Conservation (phyloP, 306 rosid species). For the Echinosophora koreensis region DNA sequence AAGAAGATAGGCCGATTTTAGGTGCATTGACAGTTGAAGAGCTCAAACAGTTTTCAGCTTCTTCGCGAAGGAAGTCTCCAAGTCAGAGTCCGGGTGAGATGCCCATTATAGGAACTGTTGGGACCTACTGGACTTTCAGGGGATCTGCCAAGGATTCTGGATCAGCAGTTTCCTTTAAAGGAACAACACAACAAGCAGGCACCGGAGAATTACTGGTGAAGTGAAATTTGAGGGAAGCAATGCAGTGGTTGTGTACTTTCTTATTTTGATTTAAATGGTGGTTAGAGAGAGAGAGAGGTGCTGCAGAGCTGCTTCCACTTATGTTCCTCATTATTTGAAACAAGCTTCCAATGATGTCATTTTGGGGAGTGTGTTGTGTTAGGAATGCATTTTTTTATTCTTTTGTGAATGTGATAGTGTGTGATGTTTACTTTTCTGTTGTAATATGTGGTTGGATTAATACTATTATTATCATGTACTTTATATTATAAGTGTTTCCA, state of each 20-base stretch:
- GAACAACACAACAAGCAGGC: slow-evolving; percentile 87
- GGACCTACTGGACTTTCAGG: slow-evolving; percentile 69
- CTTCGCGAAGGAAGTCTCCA: slow-evolving; percentile 81
- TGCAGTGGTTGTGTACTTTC: slow-evolving; percentile 44
- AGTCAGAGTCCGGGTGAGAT: slow-evolving; percentile 72
- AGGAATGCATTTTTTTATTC: slow-evolving; percentile 45
- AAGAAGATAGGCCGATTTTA: slow-evolving; percentile 86
- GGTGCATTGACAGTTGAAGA: slow-evolving; percentile 89
- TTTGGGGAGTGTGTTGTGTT: slow-evolving; percentile 42
- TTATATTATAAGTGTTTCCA: no score
- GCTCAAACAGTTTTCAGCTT: slow-evolving; percentile 70
- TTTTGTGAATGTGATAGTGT: slow-evolving; percentile 51
- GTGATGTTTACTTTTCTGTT: slow-evolving; percentile 44
- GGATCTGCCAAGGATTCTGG: slow-evolving; percentile 55
- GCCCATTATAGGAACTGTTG: slow-evolving; percentile 86
- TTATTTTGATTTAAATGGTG: slow-evolving; percentile 53
- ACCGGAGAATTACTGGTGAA: slow-evolving; percentile 74
- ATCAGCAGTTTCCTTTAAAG: slow-evolving; percentile 68
- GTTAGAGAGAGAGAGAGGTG: slow-evolving; percentile 74
- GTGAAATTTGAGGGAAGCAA: slow-evolving; percentile 44
- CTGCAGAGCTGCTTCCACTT: slow-evolving; percentile 54
- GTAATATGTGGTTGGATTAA: slow-evolving; percentile 38
- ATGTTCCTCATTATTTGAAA: slow-evolving; percentile 41
- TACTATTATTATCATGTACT: neutral
- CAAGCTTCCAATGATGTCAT: slow-evolving; percentile 40